Conservation (phyloP, 2,329 filamentous ascomycete species). For the Paraconiothyrium brasiliense region DNA sequence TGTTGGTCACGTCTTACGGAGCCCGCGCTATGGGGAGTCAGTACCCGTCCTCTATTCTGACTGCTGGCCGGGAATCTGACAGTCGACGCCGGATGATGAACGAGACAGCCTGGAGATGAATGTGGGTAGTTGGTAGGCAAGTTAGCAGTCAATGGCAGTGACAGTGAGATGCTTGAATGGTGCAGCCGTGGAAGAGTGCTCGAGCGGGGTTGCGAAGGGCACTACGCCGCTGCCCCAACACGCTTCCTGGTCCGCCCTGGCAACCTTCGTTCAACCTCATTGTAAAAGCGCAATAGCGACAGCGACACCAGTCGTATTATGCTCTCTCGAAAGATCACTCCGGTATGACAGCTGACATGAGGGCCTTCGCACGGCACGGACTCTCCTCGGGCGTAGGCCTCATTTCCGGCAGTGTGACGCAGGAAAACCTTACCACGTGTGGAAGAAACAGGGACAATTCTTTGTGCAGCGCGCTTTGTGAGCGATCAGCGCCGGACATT, state of each 20-base stretch:
- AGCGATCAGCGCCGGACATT: background rate
- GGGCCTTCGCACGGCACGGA: background rate
- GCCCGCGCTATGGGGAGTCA: background rate
- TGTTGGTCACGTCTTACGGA: conserved; percentile 5
- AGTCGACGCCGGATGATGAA: no score
- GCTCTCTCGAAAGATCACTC: background rate
- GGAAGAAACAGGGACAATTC: background rate
- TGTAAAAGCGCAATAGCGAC: background rate
- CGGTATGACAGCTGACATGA: background rate
- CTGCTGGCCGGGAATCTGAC: background rate
- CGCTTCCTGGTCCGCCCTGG: background rate
- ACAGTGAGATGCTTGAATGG: background rate
- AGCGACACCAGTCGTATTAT: background rate
- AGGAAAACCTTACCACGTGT: background rate
- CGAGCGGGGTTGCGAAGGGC: background rate
- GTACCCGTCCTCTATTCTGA: conserved; percentile 5
- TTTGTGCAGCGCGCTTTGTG: conserved; percentile 3
- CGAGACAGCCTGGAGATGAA: no score
- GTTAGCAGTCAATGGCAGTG: background rate
- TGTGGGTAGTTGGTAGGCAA: background rate
- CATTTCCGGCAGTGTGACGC: conserved; percentile 2
- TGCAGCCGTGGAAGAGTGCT: background rate
- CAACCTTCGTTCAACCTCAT: background rate
- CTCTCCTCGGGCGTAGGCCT: background rate
- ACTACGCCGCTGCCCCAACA: background rate